Conservation (phyloP, 1,139 yeast species). For the Spathaspora jeffriesii region DNA sequence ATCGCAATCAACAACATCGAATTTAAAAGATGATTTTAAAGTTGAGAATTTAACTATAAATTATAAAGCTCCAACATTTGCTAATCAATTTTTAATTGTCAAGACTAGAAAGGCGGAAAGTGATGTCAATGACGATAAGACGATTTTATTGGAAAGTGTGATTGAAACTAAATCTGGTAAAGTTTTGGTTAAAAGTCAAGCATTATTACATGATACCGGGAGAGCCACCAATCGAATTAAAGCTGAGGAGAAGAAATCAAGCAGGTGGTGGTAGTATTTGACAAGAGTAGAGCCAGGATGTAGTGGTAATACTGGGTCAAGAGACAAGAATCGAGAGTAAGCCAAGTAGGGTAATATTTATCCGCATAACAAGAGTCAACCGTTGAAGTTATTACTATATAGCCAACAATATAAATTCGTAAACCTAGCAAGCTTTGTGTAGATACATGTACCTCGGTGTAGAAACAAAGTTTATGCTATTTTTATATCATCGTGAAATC, state of each 20-base stretch:
- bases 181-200: slow-evolving; percentile 36
- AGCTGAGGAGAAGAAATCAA: slow-evolving; percentile 8
- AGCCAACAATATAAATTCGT: too few relatives aligned
- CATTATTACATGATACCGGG: slow-evolving; percentile 41
- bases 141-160: slow-evolving; percentile 28
- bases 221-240: slow-evolving; percentile 23
- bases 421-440: not conserved
- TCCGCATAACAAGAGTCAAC: too few relatives aligned
- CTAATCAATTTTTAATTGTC: slow-evolving; percentile 75
- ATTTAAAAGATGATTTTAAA: slow-evolving; percentile 41
- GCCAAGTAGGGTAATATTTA: too few relatives aligned
- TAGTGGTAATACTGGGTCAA: not conserved
- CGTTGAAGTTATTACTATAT: too few relatives aligned
- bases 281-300: too few relatives aligned
- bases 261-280: slow-evolving; percentile 12
- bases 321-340: too few relatives aligned
- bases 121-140: slow-evolving; percentile 20
- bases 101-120: slow-evolving; percentile 44
- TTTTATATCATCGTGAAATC: not conserved
- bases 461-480: not conserved
- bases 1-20: slow-evolving; percentile 26
- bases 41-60: slow-evolving; percentile 53
- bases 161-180: slow-evolving; percentile 38
- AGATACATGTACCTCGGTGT: not conserved
- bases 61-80: slow-evolving; percentile 75